Conservation (phyloP, 1,139 yeast species). For the Geotrichum aggregatum region DNA sequence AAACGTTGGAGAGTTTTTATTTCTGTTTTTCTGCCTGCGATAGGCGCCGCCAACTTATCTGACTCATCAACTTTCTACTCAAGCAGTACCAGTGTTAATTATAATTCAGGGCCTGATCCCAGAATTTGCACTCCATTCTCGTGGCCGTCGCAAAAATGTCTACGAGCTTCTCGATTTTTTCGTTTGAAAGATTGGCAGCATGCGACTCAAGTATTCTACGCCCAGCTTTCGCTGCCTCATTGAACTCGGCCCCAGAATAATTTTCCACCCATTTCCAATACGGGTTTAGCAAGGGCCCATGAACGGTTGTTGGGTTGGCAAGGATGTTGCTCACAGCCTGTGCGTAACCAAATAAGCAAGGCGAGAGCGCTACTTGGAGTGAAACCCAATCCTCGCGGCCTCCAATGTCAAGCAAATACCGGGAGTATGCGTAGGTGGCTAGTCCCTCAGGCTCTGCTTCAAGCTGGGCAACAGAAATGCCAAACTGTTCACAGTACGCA, state of each 20-base stretch:
- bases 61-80: not conserved
- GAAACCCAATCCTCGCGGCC: constrained; percentile 57
- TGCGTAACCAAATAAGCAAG: constrained; percentile 73
- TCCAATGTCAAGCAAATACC: constrained; percentile 55
- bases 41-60: no score
- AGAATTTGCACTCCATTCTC: constrained; percentile 56
- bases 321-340: constrained; percentile 43
- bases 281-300: constrained; percentile 25
- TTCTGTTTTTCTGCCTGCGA: not conserved
- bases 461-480: constrained; percentile 47
- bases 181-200: constrained; percentile 39
- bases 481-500: constrained; percentile 48
- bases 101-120: constrained; percentile 48
- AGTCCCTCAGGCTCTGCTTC: constrained; percentile 52
- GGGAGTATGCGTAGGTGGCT: constrained; percentile 57
- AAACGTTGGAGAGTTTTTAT: no score
- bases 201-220: constrained; percentile 46
- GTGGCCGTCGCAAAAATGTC: constrained; percentile 59
- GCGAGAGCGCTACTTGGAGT: constrained; percentile 64
- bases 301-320: constrained; percentile 18
- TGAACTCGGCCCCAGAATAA: constrained; percentile 56
- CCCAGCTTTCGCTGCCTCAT: constrained; percentile 51
- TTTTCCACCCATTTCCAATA: constrained; percentile 61
- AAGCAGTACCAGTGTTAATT: not conserved
- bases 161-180: constrained; percentile 50